Percentiles rank a stretch among this genome's conserved stretches.
Conservation (phyloP, 2,329 filamentous ascomycete genomes). For the Clonostachys rosea region DNA sequence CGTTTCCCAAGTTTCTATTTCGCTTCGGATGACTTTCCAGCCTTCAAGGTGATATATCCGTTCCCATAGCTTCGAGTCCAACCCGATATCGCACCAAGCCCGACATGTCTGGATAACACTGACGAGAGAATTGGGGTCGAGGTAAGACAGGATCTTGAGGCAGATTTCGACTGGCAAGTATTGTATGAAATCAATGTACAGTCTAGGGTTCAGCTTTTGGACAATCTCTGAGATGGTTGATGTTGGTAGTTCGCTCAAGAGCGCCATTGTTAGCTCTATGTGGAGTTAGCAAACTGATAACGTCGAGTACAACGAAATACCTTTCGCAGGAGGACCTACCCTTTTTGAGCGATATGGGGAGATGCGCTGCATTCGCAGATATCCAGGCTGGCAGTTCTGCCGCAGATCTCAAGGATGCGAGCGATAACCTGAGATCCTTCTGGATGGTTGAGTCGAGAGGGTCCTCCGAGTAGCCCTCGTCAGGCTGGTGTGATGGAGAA, state of each 20-base stretch:
- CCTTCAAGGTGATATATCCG: conserved; percentile 79
- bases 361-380: conserved; percentile 39
- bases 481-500: conserved; percentile 55
- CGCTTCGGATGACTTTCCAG: conserved; percentile 67
- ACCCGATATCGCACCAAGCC: conserved; percentile 74
- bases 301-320: background rate
- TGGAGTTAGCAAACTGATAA: conserved; percentile 6
- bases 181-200: conserved; percentile 88
- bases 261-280: conserved; percentile 72
- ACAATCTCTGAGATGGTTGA: conserved; percentile 78
- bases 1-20: conserved; percentile 64
- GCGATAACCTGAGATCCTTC: conserved; percentile 20
- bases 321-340: conserved; percentile 25
- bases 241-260: conserved; percentile 75
- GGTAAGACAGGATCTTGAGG: conserved; percentile 80
- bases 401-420: conserved; percentile 28
- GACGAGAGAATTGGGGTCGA: conserved; percentile 77
- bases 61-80: conserved; percentile 86
- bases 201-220: conserved; percentile 71
- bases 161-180: conserved; percentile 88
- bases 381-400: conserved; percentile 45
- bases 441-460: conserved; percentile 40
- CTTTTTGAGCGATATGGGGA: conserved; percentile 44
- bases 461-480: conserved; percentile 87
- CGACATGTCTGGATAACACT: conserved; percentile 74